Percentiles rank a stretch among this genome's conserved stretches.
Conservation (phyloP, 2,329 filamentous ascomycete species). For the Nigrospora oryzae region DNA sequence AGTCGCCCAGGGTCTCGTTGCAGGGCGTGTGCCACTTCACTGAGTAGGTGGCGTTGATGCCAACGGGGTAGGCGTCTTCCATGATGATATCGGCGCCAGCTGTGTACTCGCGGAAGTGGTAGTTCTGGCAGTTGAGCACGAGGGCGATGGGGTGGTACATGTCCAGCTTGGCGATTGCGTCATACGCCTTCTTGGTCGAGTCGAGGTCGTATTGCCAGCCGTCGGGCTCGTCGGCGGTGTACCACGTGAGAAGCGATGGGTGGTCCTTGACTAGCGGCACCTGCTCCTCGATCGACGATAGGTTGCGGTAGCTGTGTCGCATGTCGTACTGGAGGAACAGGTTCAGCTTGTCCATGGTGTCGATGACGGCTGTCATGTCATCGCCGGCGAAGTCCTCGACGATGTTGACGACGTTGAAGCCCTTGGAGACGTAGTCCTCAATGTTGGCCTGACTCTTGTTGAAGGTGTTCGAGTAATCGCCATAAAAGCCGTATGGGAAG, state of each 20-base stretch:
- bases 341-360: slow-evolving; percentile 27
- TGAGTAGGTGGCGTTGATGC: slow-evolving; percentile 44
- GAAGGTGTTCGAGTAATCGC: slow-evolving; percentile 27
- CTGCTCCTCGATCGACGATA: slow-evolving; percentile 27
- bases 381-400: slow-evolving; percentile 27
- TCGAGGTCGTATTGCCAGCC: slow-evolving; percentile 46
- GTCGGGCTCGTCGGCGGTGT: slow-evolving; percentile 43
- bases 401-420: slow-evolving; percentile 36
- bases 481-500: slow-evolving; percentile 35
- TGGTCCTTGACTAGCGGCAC: slow-evolving; percentile 29
- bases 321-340: slow-evolving; percentile 37
- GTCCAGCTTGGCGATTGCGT: slow-evolving; percentile 39
- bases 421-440: slow-evolving; percentile 23
- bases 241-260: slow-evolving; percentile 33
- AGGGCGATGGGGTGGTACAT: slow-evolving; percentile 53
- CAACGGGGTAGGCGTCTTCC: slow-evolving; percentile 52
- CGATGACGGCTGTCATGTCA: slow-evolving; percentile 18
- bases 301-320: slow-evolving; percentile 33
- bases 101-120: slow-evolving; percentile 48
- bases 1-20: slow-evolving; percentile 52
- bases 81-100: slow-evolving; percentile 50
- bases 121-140: slow-evolving; percentile 54
- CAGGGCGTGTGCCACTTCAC: slow-evolving; percentile 44
- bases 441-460: slow-evolving; percentile 25
- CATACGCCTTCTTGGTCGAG: slow-evolving; percentile 30